Evolutionary conservation across 2,329 filamentous ascomycete species (phyloP).

Genomic region (Diaporthe sp.): DNA sequence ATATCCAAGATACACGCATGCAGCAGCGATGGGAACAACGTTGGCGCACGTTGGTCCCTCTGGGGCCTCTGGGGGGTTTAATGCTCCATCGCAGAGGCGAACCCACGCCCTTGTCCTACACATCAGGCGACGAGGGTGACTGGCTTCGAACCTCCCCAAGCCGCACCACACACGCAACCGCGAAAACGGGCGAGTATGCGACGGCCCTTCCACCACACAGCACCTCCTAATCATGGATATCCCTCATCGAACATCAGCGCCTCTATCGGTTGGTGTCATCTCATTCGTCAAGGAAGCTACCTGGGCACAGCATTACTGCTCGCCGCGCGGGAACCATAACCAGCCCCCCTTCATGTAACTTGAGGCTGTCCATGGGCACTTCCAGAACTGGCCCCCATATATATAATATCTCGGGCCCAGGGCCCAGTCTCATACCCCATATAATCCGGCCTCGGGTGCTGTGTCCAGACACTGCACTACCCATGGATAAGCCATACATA

Average conservation of each 20-base stretch:
- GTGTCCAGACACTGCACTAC: background rate
- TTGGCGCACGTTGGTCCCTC: background rate
- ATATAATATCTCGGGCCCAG: background rate
- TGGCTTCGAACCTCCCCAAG: background rate
- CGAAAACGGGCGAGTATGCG: background rate
- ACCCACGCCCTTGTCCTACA: conserved; percentile 15
- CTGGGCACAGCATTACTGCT: background rate
- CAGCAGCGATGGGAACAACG: background rate
- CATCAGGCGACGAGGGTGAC: background rate
- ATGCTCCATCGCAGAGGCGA: background rate
- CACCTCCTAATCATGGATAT: background rate
- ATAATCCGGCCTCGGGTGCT: conserved; percentile 9
- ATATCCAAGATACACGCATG: background rate
- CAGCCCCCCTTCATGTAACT: conserved; percentile 4
- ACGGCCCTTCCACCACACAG: background rate
- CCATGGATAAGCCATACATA: background rate
- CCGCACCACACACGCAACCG: background rate
- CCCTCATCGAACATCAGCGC: background rate
- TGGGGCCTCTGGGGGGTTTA: background rate
- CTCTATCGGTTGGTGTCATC: background rate
- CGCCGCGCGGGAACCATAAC: conserved; percentile 11
- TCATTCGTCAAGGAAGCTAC: background rate
- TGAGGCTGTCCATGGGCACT: conserved; percentile 2
- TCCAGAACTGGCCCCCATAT: conserved; percentile 3
- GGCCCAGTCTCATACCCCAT: background rate